Evolutionary conservation across 441 rosid species (phyloP), one percentile per base, ranked within the genome.

Genomic region (Pelargonium myrrhifolium): DNA sequence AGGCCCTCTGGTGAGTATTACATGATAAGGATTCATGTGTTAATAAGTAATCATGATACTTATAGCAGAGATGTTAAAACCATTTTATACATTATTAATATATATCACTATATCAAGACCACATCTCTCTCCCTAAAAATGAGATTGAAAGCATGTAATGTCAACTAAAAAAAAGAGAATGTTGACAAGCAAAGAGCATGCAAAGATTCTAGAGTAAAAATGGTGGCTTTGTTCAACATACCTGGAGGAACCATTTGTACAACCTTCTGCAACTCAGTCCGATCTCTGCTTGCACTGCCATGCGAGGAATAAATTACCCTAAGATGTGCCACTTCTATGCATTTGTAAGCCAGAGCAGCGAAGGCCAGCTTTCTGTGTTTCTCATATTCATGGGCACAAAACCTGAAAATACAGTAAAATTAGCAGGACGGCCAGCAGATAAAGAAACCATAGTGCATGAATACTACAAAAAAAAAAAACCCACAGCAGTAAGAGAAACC

Each of bases 291-390:
- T 63, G 73, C 58, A 74, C 76, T 71, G 68, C 76, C 63, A 74
- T 75, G 71, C 74, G 72, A 82, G 74, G 83, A 79, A 75, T 73
- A 83, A 70, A 83, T 88, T 31, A 87, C 69, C 81, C 88, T 89
- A 90, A 83, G 79, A 76, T 78, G 84, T 26, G 96, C 96, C 66
- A 89, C 90, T 78, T 91, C 97, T 81, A 80, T 79, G 79, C 99
- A 89, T 82, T 93, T 93, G 79, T 86, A 89, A 56, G 95, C 95
- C 88, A 91, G 79, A 73, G 95, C 80, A 78, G 93, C 93, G 79
- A 87, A 82, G 73, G 87, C 88, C 97, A 86, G 84, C 72, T 91
- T 95, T 58, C 68, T 65, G 58, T 71, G 75, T 70, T 68, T 78
- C 79, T 88, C 99, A 76, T 85, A 91, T 73, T 83, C 90, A 65